These are phyloP conservation scores for Ceratobasidium papillatum DNA, from an alignment of 1,284 basidiomycete genomes.

Conservation along the genomic window DNA sequence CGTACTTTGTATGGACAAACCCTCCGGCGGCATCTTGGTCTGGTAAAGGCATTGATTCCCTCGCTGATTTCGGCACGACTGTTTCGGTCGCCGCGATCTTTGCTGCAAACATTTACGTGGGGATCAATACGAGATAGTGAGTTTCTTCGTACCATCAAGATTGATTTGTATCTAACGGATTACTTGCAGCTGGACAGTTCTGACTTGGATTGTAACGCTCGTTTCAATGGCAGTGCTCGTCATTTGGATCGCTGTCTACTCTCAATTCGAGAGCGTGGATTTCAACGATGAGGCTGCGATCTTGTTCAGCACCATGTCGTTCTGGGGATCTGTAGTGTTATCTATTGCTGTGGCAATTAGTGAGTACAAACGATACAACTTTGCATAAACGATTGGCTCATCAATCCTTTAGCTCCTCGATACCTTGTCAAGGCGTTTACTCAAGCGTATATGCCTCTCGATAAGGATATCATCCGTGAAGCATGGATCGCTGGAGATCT, in stretches of 20 bases:
- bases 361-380: constrained; percentile 53
- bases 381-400: constrained; percentile 46
- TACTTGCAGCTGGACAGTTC: constrained; percentile 83
- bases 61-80: constrained; percentile 93
- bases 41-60: constrained; percentile 77
- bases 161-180: constrained; percentile 41
- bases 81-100: constrained; percentile 88
- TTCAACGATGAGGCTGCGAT: constrained; percentile 78
- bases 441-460: constrained; percentile 73
- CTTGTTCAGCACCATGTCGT: constrained; percentile 79
- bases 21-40: constrained; percentile 70
- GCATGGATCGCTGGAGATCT: constrained; percentile 87
- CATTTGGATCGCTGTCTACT: constrained; percentile 88
- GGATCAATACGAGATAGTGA: constrained; percentile 87
- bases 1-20: constrained; percentile 78
- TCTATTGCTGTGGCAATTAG: constrained; percentile 76
- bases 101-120: constrained; percentile 87
- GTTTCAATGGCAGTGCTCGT: constrained; percentile 83
- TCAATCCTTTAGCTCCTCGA: constrained; percentile 63
- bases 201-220: constrained; percentile 82
- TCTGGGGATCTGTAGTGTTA: constrained; percentile 82
- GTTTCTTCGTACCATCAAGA: constrained; percentile 50
- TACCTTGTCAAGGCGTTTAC: constrained; percentile 75
- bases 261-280: constrained; percentile 71
- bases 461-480: constrained; percentile 88